Evolutionary conservation across 495 filamentous ascomycete species (phyloP).

Genomic region (Podospora conica): DNA sequence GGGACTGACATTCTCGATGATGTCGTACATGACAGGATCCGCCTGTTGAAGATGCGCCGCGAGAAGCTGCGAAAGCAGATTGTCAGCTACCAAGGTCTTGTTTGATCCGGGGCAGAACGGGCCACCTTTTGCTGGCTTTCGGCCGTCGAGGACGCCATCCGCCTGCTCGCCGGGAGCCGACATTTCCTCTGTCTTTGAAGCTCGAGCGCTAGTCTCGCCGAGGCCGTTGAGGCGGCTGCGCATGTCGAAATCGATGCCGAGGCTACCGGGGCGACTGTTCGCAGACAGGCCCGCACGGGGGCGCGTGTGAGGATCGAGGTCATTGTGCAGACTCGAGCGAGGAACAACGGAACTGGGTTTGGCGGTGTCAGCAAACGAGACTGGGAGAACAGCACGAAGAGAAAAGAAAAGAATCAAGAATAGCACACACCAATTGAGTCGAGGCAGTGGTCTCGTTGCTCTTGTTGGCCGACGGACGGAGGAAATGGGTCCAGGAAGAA

Average conservation of each 20-base stretch:
- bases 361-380: background rate
- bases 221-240: conserved; percentile 4
- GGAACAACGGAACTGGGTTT: background rate
- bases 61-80: conserved; percentile 56
- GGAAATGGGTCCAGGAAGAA: background rate
- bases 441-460: background rate
- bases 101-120: conserved; percentile 2
- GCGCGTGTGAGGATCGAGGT: conserved; percentile 20
- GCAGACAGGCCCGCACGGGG: conserved; percentile 17
- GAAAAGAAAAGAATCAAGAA: background rate
- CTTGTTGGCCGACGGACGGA: background rate
- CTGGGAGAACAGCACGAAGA: background rate
- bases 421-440: background rate
- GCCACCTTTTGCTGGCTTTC: conserved; percentile 62
- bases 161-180: conserved; percentile 2
- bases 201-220: conserved; percentile 2
- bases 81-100: conserved; percentile 9
- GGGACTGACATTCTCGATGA: conserved; percentile 74
- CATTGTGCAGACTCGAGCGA: conserved; percentile 14
- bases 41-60: conserved; percentile 71
- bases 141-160: conserved; percentile 42
- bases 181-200: conserved; percentile 7
- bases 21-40: conserved; percentile 78
- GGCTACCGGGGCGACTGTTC: conserved; percentile 1
- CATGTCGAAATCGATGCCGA: conserved; percentile 6